Evolutionary conservation across 257 asterid species (phyloP).

Genomic region (Solanum ahanhuiri): DNA sequence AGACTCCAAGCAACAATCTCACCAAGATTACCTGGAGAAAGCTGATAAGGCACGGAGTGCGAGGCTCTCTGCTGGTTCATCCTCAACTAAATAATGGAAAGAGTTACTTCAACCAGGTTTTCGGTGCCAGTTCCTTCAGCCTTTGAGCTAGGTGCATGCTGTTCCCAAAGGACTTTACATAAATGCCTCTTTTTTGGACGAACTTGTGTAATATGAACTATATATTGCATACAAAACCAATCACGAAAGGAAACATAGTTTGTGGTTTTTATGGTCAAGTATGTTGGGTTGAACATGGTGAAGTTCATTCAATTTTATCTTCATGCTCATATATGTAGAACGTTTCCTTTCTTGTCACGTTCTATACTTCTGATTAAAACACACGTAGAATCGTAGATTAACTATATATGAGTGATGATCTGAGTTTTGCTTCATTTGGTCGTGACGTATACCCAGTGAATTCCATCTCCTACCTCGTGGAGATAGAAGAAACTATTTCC

Average conservation of each 20-base stretch:
- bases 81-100: conserved; percentile 12
- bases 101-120: neutral
- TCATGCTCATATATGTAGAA: neutral
- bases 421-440: neutral
- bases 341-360: neutral
- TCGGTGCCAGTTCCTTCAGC: neutral
- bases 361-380: neutral
- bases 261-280: neutral
- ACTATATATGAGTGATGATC: neutral
- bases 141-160: neutral
- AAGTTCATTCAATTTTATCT: neutral
- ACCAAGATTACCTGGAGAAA: conserved; percentile 81
- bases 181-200: conserved; percentile 1
- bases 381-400: neutral
- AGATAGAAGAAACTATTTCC: neutral
- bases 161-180: neutral
- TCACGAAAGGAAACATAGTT: neutral
- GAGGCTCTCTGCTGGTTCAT: conserved; percentile 52
- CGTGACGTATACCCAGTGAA: neutral
- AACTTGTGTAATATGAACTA: neutral
- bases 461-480: no score
- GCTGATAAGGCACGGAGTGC: conserved; percentile 73
- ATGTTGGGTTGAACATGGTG: neutral
- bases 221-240: neutral
- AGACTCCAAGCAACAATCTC: conserved; percentile 78